phyloP scores from a whole-genome alignment of 2,329 filamentous ascomycete species.

The Phoma sp. region DNA sequence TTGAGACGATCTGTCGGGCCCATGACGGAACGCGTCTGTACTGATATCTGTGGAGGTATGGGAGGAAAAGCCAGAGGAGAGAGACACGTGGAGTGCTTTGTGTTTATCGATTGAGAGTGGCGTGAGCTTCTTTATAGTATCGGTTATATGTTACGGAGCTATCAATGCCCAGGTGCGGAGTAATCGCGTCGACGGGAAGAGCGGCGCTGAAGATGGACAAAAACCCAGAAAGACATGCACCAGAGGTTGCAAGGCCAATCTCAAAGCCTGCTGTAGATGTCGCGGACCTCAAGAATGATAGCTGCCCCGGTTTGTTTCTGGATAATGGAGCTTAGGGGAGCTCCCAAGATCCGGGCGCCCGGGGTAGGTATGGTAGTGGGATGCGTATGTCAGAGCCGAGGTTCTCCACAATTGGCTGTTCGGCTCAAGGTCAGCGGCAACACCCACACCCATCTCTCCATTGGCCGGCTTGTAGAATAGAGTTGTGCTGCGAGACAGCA shows the following conservation, averaged over 20 bases:
- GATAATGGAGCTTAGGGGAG: neutral
- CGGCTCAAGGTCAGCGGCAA: constrained; percentile 1
- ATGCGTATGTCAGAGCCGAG: constrained; percentile 37
- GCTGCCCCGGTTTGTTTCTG: neutral
- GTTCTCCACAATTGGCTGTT: constrained; percentile 30
- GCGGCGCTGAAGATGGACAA: constrained; percentile 7
- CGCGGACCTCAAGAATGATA: neutral
- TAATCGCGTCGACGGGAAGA: constrained; percentile 9
- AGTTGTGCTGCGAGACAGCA: neutral
- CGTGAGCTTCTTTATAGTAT: constrained; percentile 12
- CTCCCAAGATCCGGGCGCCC: constrained; percentile 16
- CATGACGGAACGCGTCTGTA: constrained; percentile 4
- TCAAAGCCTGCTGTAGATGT: neutral
- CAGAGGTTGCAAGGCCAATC: neutral
- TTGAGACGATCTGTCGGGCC: constrained; percentile 39
- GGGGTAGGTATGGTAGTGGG: constrained; percentile 27
- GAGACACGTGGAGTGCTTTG: neutral
- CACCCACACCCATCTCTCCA: constrained; percentile 15
- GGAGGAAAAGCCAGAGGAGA: neutral
- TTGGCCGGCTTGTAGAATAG: constrained; percentile 4
- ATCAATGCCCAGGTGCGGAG: constrained; percentile 26
- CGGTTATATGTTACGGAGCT: constrained; percentile 11
- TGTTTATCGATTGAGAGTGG: neutral
- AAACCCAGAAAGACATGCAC: neutral
- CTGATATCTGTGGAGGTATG: neutral